These are phyloP conservation scores for Neurospora sp. DNA, from an alignment of 2,329 filamentous ascomycete genomes.

Conservation along the genomic window DNA sequence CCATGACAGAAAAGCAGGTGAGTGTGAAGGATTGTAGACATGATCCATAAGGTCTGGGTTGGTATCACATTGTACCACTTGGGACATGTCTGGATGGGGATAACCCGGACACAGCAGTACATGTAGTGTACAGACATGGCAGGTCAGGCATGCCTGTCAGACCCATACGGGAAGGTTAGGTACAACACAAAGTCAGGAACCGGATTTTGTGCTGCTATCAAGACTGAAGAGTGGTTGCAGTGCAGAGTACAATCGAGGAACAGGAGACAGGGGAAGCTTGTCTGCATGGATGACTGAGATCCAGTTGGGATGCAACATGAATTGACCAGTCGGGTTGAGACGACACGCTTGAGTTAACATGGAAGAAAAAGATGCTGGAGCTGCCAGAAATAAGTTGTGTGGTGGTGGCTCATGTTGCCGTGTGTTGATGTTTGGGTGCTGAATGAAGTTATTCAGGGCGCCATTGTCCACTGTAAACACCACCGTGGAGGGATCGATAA, in stretches of 20 bases:
- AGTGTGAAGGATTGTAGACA: background rate
- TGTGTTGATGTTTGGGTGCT: background rate
- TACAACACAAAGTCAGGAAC: background rate
- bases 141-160: background rate
- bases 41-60: background rate
- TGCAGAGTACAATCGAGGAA: background rate
- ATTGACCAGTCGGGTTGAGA: background rate
- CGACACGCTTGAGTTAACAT: background rate
- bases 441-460: background rate
- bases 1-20: background rate
- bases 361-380: background rate
- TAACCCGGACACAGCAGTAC: background rate
- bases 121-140: background rate
- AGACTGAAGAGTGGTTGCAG: background rate
- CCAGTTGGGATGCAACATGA: background rate
- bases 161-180: background rate
- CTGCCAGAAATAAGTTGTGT: background rate
- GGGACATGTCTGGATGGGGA: background rate
- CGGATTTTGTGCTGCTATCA: background rate
- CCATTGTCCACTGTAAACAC: background rate
- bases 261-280: background rate
- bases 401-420: background rate
- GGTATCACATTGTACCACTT: background rate
- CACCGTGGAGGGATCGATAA: background rate
- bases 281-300: background rate